Evolutionary conservation across 2,329 filamentous ascomycete genomes (phyloP).

Genomic region (Emydomyces testavorans): DNA sequence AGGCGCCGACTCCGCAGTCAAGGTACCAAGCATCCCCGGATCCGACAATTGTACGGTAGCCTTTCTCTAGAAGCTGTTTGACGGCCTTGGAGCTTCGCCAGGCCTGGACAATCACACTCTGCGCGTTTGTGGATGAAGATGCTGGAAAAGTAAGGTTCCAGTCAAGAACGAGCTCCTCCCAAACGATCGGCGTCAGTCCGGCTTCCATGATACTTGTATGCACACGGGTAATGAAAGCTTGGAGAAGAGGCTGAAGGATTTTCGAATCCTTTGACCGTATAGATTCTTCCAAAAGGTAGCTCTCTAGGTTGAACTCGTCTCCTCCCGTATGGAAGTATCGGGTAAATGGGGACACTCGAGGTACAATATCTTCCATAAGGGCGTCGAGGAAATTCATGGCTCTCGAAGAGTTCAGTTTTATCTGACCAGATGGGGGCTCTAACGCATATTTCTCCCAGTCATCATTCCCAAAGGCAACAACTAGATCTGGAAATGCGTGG

Average conservation of each 20-base stretch:
- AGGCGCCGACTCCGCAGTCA: constrained; percentile 26
- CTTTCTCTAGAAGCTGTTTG: constrained; percentile 21
- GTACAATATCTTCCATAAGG: constrained; percentile 64
- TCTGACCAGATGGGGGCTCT: constrained; percentile 49
- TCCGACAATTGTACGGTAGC: constrained; percentile 26
- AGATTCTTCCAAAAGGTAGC: constrained; percentile 61
- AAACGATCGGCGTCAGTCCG: constrained; percentile 63
- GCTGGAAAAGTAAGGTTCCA: constrained; percentile 58
- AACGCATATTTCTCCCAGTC: constrained; percentile 43
- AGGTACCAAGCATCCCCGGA: constrained; percentile 26
- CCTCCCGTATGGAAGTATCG: constrained; percentile 77
- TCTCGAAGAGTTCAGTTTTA: constrained; percentile 62
- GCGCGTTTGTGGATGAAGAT: constrained; percentile 35
- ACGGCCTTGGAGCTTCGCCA: constrained; percentile 47
- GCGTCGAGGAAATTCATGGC: constrained; percentile 62
- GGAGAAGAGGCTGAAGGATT: constrained; percentile 62
- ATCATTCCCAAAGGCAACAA: constrained; percentile 50
- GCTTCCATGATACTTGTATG: constrained; percentile 53
- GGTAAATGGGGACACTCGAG: constrained; percentile 56
- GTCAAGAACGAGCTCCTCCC: constrained; percentile 73
- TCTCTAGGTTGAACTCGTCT: constrained; percentile 71
- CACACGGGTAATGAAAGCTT: constrained; percentile 59
- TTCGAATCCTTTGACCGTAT: constrained; percentile 53
- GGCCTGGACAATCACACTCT: constrained; percentile 60
- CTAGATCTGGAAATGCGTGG: constrained; percentile 57